A percentile compares a stretch with the other conserved stretches of the same genome.
phyloP scores from a whole-genome alignment of 2,329 filamentous ascomycete genomes.

The Pseudogymnoascus sp. region DNA sequence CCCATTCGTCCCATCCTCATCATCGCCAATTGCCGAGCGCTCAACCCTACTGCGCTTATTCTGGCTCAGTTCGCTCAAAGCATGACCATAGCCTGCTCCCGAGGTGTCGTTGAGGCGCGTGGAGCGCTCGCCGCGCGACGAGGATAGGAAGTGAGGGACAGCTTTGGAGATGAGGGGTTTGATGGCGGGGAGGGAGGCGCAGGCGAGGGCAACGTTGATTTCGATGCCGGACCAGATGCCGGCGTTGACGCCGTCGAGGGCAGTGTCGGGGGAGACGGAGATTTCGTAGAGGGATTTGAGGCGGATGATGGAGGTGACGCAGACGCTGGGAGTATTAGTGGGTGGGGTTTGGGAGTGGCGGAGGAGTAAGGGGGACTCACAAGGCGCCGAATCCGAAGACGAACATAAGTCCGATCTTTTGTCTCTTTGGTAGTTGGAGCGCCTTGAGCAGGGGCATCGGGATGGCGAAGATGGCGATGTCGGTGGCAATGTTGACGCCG shows the following conservation, averaged over 20 bases:
- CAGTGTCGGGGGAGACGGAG: conserved; percentile 8
- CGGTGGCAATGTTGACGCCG: conserved; percentile 27
- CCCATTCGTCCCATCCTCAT: not conserved
- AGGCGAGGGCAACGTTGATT: conserved; percentile 40
- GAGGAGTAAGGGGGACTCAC: conserved; percentile 2
- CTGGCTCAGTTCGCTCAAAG: not conserved
- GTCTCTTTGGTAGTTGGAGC: conserved; percentile 28
- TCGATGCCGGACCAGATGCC: conserved; percentile 38
- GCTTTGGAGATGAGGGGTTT: conserved; percentile 35
- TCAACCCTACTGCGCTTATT: not conserved
- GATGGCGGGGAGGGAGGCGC: conserved; percentile 40
- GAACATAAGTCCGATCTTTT: conserved; percentile 40
- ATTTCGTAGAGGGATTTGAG: conserved; percentile 10
- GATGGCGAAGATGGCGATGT: conserved; percentile 27
- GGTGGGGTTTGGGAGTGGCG: not conserved
- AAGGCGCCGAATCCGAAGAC: conserved; percentile 30
- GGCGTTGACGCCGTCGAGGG: conserved; percentile 10
- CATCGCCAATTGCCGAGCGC: not conserved
- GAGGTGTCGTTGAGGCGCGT: not conserved
- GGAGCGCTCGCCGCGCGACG: not conserved
- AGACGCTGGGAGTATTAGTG: conserved; percentile 9
- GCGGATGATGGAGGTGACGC: conserved; percentile 13
- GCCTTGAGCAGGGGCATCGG: conserved; percentile 25
- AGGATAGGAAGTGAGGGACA: conserved; percentile 15
- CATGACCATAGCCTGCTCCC: not conserved